phyloP scores from a whole-genome alignment of 2,329 filamentous ascomycete genomes.

The Epichloe glyceriae region DNA sequence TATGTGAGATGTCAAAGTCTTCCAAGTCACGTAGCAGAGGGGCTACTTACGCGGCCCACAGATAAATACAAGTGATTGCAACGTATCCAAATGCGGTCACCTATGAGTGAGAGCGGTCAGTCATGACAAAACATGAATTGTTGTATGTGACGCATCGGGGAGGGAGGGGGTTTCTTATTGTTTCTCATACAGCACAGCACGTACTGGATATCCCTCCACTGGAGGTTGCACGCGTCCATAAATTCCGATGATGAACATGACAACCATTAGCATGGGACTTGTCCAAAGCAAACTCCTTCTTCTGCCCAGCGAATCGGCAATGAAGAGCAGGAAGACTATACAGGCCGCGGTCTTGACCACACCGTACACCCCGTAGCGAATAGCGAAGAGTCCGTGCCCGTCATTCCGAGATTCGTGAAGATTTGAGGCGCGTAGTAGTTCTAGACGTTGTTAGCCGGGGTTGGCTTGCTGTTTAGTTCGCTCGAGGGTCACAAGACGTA shows the following conservation, averaged over 20 bases:
- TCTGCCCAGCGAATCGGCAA: constrained; percentile 57
- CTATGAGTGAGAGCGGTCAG: constrained; percentile 8
- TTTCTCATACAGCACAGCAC: constrained; percentile 4
- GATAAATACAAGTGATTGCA: constrained; percentile 57
- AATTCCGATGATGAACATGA: constrained; percentile 60
- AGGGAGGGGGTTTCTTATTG: no score
- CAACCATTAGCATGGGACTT: constrained; percentile 44
- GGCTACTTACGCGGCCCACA: constrained; percentile 43
- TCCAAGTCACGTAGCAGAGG: neutral
- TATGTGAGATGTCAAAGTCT: constrained; percentile 8
- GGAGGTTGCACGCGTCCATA: constrained; percentile 53
- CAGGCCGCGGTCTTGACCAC: constrained; percentile 56
- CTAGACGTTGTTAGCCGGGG: constrained; percentile 7
- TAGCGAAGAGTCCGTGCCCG: constrained; percentile 41
- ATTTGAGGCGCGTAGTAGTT: constrained; percentile 61
- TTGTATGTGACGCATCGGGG: no score
- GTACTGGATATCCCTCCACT: constrained; percentile 31
- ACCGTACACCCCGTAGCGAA: constrained; percentile 63
- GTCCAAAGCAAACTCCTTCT: constrained; percentile 49
- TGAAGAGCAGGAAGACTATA: constrained; percentile 50
- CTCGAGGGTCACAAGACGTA: constrained; percentile 17
- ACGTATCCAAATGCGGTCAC: constrained; percentile 56
- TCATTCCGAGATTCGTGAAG: constrained; percentile 51
- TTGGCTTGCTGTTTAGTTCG: neutral
- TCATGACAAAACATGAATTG: neutral